A percentile compares a stretch with the other conserved stretches of the same genome.
These are phyloP conservation scores for Sugiyamaella smithiae DNA, from an alignment of 805 yeast genomes.

Conservation along the genomic window DNA sequence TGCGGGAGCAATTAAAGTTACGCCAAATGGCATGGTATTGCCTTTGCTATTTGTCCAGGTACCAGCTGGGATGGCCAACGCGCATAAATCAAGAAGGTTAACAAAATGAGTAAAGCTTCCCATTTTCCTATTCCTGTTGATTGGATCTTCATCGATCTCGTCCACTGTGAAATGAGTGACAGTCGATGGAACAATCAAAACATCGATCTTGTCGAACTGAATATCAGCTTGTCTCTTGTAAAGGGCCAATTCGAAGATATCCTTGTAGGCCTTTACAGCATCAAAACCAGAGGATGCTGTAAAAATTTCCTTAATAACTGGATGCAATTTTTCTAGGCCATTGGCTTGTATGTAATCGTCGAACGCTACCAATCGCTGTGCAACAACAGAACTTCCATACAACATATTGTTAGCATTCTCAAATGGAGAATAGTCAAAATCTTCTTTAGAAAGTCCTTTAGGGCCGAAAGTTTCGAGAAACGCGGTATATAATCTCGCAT, in stretches of 20 bases:
- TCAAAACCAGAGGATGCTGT: conserved; percentile 70
- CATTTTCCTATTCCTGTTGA: conserved; percentile 78
- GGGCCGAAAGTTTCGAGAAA: conserved; percentile 80
- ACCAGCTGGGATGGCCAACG: conserved; percentile 87
- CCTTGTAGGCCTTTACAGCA: conserved; percentile 81
- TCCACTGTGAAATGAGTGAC: conserved; percentile 85
- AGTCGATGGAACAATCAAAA: conserved; percentile 85
- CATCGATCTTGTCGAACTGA: conserved; percentile 61
- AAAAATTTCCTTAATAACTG: conserved; percentile 74
- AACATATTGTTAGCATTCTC: conserved; percentile 43
- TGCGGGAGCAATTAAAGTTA: not conserved
- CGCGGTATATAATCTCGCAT: conserved; percentile 71
- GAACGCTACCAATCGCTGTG: conserved; percentile 85
- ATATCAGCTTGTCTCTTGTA: conserved; percentile 63
- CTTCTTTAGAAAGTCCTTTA: conserved; percentile 28
- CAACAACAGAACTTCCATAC: conserved; percentile 98
- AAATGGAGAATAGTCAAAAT: not conserved
- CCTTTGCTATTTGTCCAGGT: conserved; percentile 69
- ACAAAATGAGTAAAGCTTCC: conserved; percentile 98
- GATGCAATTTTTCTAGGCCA: conserved; percentile 58
- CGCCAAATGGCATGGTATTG: not conserved
- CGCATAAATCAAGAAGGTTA: conserved; percentile 89
- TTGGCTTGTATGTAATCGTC: conserved; percentile 71
- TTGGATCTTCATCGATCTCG: conserved; percentile 72
- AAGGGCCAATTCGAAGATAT: conserved; percentile 81